These are phyloP conservation scores for Lepiota brunneoincarnata DNA, from an alignment of 768 basidiomycete genomes.

Conservation along the genomic window DNA sequence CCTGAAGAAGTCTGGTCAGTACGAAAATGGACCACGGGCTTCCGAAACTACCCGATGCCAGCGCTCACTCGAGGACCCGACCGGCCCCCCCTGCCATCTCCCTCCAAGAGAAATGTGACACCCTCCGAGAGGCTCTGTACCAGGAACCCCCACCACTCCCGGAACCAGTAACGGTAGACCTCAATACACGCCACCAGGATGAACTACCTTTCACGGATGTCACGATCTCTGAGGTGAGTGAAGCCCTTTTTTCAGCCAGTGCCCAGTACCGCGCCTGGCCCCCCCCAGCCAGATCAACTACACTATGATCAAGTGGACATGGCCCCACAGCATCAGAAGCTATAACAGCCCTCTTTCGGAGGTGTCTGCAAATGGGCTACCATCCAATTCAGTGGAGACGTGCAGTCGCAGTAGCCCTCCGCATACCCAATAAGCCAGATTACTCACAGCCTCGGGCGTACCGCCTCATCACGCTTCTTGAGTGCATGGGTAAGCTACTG, in stretches of 20 bases:
- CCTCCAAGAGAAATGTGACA: slow-evolving; percentile 20
- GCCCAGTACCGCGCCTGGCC: slow-evolving; percentile 20
- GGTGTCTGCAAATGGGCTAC: slow-evolving; percentile 21
- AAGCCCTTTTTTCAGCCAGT: slow-evolving; percentile 19
- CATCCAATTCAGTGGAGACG: slow-evolving; percentile 23
- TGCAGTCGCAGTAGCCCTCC: slow-evolving; percentile 27
- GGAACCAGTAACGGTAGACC: slow-evolving; percentile 4
- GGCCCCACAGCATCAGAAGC: slow-evolving; percentile 8
- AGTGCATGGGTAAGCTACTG: slow-evolving; percentile 31
- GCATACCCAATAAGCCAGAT: slow-evolving; percentile 33
- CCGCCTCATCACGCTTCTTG: slow-evolving; percentile 30
- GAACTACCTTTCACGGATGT: slow-evolving; percentile 17
- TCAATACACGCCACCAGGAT: not conserved
- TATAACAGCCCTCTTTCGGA: slow-evolving; percentile 13
- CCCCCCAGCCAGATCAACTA: slow-evolving; percentile 23
- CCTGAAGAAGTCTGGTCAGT: slow-evolving; percentile 22
- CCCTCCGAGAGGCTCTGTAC: slow-evolving; percentile 19
- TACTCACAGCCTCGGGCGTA: slow-evolving; percentile 32
- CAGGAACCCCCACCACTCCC: slow-evolving; percentile 17
- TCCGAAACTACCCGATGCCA: slow-evolving; percentile 24
- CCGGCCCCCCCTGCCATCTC: slow-evolving; percentile 13
- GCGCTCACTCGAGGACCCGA: slow-evolving; percentile 14
- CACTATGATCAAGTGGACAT: slow-evolving; percentile 24
- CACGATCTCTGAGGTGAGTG: slow-evolving; percentile 19
- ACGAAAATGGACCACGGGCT: slow-evolving; percentile 21